Evolutionary conservation across 2,329 filamentous ascomycete species (phyloP), one percentile per base, ranked within the genome.

Genomic region (Aspergillus viridinutans): DNA sequence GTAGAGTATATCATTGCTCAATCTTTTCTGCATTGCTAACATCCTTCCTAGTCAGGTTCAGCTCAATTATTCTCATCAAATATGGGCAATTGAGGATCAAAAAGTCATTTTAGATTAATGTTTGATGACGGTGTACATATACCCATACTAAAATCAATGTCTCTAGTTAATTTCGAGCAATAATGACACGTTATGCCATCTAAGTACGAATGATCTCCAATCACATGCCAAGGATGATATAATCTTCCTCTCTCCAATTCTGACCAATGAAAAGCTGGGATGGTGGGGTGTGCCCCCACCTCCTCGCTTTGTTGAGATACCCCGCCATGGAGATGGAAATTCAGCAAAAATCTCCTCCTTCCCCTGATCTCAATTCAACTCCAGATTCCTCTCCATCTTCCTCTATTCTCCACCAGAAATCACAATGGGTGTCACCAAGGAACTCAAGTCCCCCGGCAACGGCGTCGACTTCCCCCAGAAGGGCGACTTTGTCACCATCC

Each of bases 401-500:
- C 32, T 38, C 32, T 7, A 38, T 17, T 38, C 32, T 38, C 32
- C 32, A 17, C 6, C 32, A 23, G 9, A 23, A 47, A 47, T 57
- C 64, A 70, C 43, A 63, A 92, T 92, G 89, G 87, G 83, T 74
- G 90, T 96, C 69, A 83, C 80, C 58, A 95, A 91, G 81, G 83
- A 81, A 51, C 75, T 84, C 61, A 73, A 86, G 66, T 69, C 76
- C 38, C 74, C 83, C 61, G 92, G 93, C 69, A 81, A 82, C 68
- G 79, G 79, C 56, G 81, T 81, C 56, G 73, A 85, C 67, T 79
- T 76, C 63, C 90, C 93, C 57, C 71, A 77, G 64, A 68, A 71
- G n/a, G 89, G 90, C 64, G 86, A 97, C 73, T 84, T 78, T 26
- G 90, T 97, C 69, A 85, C 83, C 70, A 96, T 97, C 71, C 85